A percentile compares a stretch with the other conserved stretches of the same genome.
phyloP scores from a whole-genome alignment of 805 yeast genomes.

The Metschnikowia peoriensis region DNA sequence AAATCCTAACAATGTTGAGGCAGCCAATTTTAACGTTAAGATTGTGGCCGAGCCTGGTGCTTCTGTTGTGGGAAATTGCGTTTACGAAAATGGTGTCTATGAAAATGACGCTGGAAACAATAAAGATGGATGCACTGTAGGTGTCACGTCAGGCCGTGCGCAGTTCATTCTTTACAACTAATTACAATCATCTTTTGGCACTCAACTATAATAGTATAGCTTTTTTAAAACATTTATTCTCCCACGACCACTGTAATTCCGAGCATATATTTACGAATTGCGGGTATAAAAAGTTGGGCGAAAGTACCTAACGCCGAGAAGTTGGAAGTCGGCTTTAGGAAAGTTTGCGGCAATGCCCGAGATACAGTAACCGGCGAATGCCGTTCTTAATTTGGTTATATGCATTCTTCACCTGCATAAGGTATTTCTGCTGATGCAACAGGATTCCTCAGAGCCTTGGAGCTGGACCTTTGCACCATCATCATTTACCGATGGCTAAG shows the following conservation, averaged over 20 bases:
- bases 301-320: no score
- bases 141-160: slow-evolving; percentile 82
- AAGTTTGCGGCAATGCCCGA: not conserved
- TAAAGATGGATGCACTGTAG: slow-evolving; percentile 88
- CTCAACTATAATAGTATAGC: not conserved
- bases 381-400: not conserved
- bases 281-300: no score
- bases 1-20: slow-evolving; percentile 79
- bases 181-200: not conserved
- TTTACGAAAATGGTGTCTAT: slow-evolving; percentile 75
- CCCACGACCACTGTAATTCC: not conserved
- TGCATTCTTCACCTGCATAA: not conserved
- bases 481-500: no score
- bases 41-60: slow-evolving; percentile 72
- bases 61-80: slow-evolving; percentile 67
- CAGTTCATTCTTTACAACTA: slow-evolving; percentile 58
- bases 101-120: slow-evolving; percentile 50
- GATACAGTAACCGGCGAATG: not conserved
- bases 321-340: no score
- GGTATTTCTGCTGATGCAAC: not conserved
- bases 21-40: slow-evolving; percentile 57
- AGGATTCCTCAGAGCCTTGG: no score
- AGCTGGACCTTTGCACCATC: no score
- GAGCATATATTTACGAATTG: no score
- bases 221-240: not conserved